Base-by-base conservation (phyloP, 495 filamentous ascomycete genomes). In the Trypethelium eluteriae region DNA sequence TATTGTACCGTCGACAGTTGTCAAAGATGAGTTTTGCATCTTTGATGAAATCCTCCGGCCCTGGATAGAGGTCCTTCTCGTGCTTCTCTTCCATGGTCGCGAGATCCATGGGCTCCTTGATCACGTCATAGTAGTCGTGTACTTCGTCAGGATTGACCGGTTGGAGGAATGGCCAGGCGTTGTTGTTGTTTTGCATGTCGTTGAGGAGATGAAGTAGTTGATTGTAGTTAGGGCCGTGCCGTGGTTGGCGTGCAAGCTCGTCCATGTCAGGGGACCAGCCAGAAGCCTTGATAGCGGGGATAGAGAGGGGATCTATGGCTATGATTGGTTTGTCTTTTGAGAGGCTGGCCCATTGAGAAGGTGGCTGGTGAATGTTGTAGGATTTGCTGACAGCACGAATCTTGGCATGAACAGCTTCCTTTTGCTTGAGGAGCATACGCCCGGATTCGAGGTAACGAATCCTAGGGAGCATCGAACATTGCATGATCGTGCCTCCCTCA, bases 191-290 rank as follows among this genome's bases (percentile, higher is more conserved):
- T 76, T 96, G 93, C 81, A 98, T 84, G 74, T 96, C 90, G 76
- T 94, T 96, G 69, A 98, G 86, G 7, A 98, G 85, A 77, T 95
- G 91, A 14, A 96, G 81, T 2, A 98, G 85, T 69, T 93, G 88
- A 74, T 92, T 93, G 78, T 96, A 96, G 74, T 98, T 96, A 16
- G 95, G 95, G 6, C 94, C 94, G 74, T 96, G 94, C 49, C 95
- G 91, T n/a, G 94, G 93, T 74, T 96, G 92, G 41, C 95, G 89
- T 6, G 95, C 92, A 44, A 98, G 80, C 73, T 96, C 91, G 77
- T 98, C 94, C 94, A 98, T 98, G 74, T 94, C 92, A 10, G 90
- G 90, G 2, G 89, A 93, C 94, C 94, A 98, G 66, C 94, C 94
- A 3, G 93, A 92, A 50, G 85, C 88, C 65, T 89, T 89, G 76